phyloP scores from a whole-genome alignment of 805 yeast genomes.

The Metschnikowia lochheadii region DNA sequence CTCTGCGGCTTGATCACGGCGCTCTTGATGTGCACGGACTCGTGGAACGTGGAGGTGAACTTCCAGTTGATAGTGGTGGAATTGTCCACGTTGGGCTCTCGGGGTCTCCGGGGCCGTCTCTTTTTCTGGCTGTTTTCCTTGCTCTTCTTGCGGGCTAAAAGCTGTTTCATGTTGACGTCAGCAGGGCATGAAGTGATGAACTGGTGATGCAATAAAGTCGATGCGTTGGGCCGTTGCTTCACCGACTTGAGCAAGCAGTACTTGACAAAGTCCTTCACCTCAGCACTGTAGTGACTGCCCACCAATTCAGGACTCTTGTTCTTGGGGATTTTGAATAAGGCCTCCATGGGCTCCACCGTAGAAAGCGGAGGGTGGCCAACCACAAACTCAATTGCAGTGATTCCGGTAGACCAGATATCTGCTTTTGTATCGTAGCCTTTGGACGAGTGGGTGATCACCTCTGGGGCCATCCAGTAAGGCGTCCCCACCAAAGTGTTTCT shows the following conservation, averaged over 20 bases:
- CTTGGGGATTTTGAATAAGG: constrained; percentile 65
- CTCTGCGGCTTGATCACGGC: constrained; percentile 8
- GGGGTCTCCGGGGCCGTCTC: constrained; percentile 3
- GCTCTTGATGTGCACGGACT: constrained; percentile 2
- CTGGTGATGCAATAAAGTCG: constrained; percentile 47
- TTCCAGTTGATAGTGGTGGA: constrained; percentile 12
- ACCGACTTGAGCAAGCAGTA: constrained; percentile 70
- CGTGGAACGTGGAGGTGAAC: constrained; percentile 12
- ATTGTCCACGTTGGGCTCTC: constrained; percentile 16
- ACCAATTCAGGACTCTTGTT: constrained; percentile 56
- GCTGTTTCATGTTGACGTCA: constrained; percentile 10
- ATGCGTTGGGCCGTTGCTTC: constrained; percentile 56
- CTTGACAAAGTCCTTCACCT: constrained; percentile 63
- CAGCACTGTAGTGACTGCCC: constrained; percentile 39
- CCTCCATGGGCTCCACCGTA: constrained; percentile 71
- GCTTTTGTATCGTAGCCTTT: constrained; percentile 79
- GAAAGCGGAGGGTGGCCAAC: constrained; percentile 80
- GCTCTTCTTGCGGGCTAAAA: constrained; percentile 7
- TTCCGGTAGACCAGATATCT: constrained; percentile 96
- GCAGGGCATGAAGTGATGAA: constrained; percentile 38
- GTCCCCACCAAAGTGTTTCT: constrained; percentile 88
- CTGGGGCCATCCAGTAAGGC: constrained; percentile 99
- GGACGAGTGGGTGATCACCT: constrained; percentile 53
- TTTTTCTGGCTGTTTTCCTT: constrained; percentile 24
- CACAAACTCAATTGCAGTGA: constrained; percentile 80